These are phyloP conservation scores for Rhodotorula glutinis DNA, from an alignment of 1,284 basidiomycete genomes.

Conservation along the genomic window DNA sequence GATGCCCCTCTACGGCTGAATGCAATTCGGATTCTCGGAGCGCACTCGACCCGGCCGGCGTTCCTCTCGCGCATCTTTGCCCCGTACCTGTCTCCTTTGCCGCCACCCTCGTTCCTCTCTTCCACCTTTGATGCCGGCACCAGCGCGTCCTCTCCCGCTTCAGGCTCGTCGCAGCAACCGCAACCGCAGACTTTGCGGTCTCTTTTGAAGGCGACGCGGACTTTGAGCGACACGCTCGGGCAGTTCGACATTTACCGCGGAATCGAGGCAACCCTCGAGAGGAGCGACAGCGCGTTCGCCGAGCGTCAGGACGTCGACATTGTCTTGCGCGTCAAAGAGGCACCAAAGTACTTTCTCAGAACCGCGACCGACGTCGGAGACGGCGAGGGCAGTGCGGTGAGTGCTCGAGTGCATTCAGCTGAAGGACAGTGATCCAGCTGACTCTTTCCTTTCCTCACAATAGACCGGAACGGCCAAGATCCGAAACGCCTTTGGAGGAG, in stretches of 20 bases:
- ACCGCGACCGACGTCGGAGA: slow-evolving; percentile 91
- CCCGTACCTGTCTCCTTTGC: slow-evolving; percentile 56
- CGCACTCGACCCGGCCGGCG: slow-evolving; percentile 65
- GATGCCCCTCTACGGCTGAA: slow-evolving; percentile 62
- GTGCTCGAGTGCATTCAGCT: neutral
- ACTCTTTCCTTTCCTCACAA: neutral
- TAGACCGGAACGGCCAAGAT: slow-evolving; percentile 71
- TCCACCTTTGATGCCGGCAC: slow-evolving; percentile 33
- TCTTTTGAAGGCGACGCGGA: slow-evolving; percentile 65
- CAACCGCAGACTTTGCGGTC: slow-evolving; percentile 57
- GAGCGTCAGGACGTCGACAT: slow-evolving; percentile 75
- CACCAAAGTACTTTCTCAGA: slow-evolving; percentile 73
- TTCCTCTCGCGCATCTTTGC: slow-evolving; percentile 76
- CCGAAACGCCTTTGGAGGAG: slow-evolving; percentile 86
- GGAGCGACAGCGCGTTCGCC: slow-evolving; percentile 59
- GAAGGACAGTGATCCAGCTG: slow-evolving; percentile 4
- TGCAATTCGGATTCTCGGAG: slow-evolving; percentile 75
- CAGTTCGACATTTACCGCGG: slow-evolving; percentile 69
- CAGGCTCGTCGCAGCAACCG: slow-evolving; percentile 19
- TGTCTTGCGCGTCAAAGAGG: slow-evolving; percentile 72
- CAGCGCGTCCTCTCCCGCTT: neutral
- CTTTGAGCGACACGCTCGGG: slow-evolving; percentile 62
- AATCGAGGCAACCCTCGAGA: slow-evolving; percentile 70
- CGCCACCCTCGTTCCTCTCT: slow-evolving; percentile 27
- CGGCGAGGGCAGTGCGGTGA: slow-evolving; percentile 73